These are phyloP conservation scores for Kluyveromyces siamensis DNA, from an alignment of 805 yeast genomes.

Conservation along the genomic window DNA sequence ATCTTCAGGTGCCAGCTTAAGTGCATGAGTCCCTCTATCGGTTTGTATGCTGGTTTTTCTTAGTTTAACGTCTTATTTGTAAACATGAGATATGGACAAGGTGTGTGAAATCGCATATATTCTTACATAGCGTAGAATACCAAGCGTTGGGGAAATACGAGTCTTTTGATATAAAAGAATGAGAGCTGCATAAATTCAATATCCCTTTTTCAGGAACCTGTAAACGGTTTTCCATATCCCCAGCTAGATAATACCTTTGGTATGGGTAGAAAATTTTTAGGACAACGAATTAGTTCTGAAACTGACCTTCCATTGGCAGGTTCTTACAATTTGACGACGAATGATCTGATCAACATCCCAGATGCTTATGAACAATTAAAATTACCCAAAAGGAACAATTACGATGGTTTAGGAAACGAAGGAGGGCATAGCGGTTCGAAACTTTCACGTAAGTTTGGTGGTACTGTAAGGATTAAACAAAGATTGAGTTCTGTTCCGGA, in stretches of 20 bases:
- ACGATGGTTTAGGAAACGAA: not conserved
- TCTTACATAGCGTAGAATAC: too few species aligned
- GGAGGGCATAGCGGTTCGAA: slow-evolving; percentile 1
- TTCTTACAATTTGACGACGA: slow-evolving; percentile 21
- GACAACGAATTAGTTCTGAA: slow-evolving; percentile 19
- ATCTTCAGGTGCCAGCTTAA: too few species aligned
- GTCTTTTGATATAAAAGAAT: too few species aligned
- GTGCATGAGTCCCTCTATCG: too few species aligned
- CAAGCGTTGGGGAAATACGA: too few species aligned
- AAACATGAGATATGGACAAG: too few species aligned
- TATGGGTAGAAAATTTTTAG: slow-evolving; percentile 26
- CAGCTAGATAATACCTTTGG: not conserved
- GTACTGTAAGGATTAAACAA: slow-evolving; percentile 19
- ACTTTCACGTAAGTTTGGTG: slow-evolving; percentile 10
- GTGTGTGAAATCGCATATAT: too few species aligned
- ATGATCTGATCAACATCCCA: slow-evolving; percentile 22
- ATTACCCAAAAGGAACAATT: not conserved
- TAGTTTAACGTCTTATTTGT: too few species aligned
- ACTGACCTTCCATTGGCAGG: slow-evolving; percentile 25
- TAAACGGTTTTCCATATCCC: too few species aligned
- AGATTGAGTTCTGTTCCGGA: slow-evolving; percentile 27
- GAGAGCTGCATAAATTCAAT: too few species aligned
- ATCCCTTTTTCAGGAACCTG: not conserved
- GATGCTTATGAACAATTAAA: slow-evolving; percentile 2
- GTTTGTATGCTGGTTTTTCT: too few species aligned